Base-by-base conservation (phyloP, 192 early-diverging fungal genomes). In the Gaertneriomyces sp. region DNA sequence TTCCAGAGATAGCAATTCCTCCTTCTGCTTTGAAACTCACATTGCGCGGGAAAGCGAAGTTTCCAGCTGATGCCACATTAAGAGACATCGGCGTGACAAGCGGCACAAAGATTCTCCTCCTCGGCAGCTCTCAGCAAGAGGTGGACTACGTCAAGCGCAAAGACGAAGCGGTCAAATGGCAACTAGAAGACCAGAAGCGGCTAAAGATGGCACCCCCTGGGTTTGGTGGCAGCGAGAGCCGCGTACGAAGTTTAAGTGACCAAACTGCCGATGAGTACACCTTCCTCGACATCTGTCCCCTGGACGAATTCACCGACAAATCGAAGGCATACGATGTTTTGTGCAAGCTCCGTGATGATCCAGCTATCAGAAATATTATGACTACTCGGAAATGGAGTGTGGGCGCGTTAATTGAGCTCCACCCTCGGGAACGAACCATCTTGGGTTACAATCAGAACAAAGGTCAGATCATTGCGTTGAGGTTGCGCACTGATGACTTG, bases 401-500 rank as follows among this genome's bases (percentile, higher is more conserved):
- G 6, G 83, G 84, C 1, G 70, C 61, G 12, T 69, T 93, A 47
- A 84, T 72, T 6, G 90, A 93, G 69, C 68, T 93, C 10, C 84
- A 87, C 33, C 89, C 91, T 0, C 71, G 74, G 16, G 87, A 91
- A 62, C 70, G 68, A 17, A 69, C 82, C 6, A 83, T 93, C 41
- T 73, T 93, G 16, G 89, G 89, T 7, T 91, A 84, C 60, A 83
- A 83, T 68, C 51, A 65, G 49, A 93, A 91, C 71, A 71, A 66
- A 45, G 91, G 91, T 10, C 76, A 88, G 54, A 71, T 80, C 47
- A 91, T 93, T 66, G 82, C 90, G 0, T 58, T 93, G 12, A 76
- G 91, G 54, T 61, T 93, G n/a, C 76, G 91, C 8, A 91, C 91
- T 4, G 82, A 91, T 73, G 83, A 85, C 65, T 68, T 90, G 56